Evolutionary conservation across 257 asterid species (phyloP), one percentile per base, ranked within the genome.

Genomic region (Nicotiana otophora): DNA sequence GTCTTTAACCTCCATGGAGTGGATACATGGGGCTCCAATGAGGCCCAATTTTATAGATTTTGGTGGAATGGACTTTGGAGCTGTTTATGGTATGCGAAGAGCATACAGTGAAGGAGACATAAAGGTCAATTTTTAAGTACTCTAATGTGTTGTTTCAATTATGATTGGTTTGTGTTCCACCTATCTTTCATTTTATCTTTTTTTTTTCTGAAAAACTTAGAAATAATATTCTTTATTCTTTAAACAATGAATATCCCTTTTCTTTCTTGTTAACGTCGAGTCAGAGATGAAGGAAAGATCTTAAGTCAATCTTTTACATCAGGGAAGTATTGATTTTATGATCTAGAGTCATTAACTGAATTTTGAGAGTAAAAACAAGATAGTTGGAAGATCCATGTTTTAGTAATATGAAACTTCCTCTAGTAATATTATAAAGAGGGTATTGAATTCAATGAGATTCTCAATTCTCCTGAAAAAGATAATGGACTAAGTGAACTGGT

Each of bases 51-150:
- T 96, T 88, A 97, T 96, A 14, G 96, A 94, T 86, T 92, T 88
- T 79, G 91, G 94, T 0, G 92, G 82, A 57, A 23, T 93, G 89
- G 95, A 92, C 89, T 91, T 95, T 17, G 93, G 91, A 15, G 86
- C 91, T 63, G 95, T 83, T 72, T 87, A 91, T 84, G 94, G 95
- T 82, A 92, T 94, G 94, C 92, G 99, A 63, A 90, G 99, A 86
- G 92, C 99, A 7, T 92, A 82, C 84, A 96, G 99, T 62, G 99
- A 96, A 63, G 99, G 99, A 83, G 99, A 96, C 85, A 90, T 96
- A 77, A 89, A 96, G 99, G 99, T 95, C 83, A 67, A 33, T 80
- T 53, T 85, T 87, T 83, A 82, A 77, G 65, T 58, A 74, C 70
- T 84, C 67, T 78, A 17, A 54, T 84, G 39, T 81, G 28, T 83